Conservation (phyloP, 2,329 filamentous ascomycete genomes). For the Xylariaceae sp. region DNA sequence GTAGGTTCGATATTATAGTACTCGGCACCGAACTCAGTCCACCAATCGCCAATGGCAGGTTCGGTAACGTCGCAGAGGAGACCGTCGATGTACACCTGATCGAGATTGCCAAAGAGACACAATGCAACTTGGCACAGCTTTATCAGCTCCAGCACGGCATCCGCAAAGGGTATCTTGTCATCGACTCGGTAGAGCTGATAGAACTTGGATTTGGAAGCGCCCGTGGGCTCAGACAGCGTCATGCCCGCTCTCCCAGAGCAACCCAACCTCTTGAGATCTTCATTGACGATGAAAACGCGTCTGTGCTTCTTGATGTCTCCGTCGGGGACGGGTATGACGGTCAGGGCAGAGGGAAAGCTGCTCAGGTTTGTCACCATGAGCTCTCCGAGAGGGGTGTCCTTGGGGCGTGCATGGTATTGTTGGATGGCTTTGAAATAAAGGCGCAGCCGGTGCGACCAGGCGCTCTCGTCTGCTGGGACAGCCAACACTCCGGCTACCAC, state of each 20-base stretch:
- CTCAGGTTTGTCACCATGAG: slow-evolving; percentile 93
- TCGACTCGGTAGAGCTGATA: slow-evolving; percentile 82
- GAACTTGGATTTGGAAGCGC: slow-evolving; percentile 84
- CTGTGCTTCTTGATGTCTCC: slow-evolving; percentile 77
- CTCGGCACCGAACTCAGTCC: slow-evolving; percentile 86
- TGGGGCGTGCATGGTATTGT: slow-evolving; percentile 75
- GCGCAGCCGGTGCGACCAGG: slow-evolving; percentile 72
- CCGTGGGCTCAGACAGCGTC: slow-evolving; percentile 67
- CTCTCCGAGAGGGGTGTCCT: slow-evolving; percentile 73
- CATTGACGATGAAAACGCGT: slow-evolving; percentile 85
- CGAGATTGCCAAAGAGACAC: slow-evolving; percentile 78
- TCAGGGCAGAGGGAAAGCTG: slow-evolving; percentile 83
- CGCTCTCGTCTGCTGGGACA: slow-evolving; percentile 69
- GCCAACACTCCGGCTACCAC: slow-evolving; percentile 75
- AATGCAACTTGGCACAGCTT: slow-evolving; percentile 87
- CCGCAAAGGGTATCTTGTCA: slow-evolving; percentile 70
- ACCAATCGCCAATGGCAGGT: slow-evolving; percentile 86
- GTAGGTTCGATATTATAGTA: slow-evolving; percentile 88
- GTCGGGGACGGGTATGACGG: slow-evolving; percentile 82
- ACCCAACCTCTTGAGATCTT: slow-evolving; percentile 83
- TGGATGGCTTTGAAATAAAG: slow-evolving; percentile 82
- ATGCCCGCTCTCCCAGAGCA: slow-evolving; percentile 87
- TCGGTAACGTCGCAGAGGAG: slow-evolving; percentile 91
- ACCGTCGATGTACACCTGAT: slow-evolving; percentile 85
- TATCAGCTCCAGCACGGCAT: slow-evolving; percentile 78